Evolutionary conservation across 140 eudicot species (phyloP).

Genomic region (Stevia rebaudiana): DNA sequence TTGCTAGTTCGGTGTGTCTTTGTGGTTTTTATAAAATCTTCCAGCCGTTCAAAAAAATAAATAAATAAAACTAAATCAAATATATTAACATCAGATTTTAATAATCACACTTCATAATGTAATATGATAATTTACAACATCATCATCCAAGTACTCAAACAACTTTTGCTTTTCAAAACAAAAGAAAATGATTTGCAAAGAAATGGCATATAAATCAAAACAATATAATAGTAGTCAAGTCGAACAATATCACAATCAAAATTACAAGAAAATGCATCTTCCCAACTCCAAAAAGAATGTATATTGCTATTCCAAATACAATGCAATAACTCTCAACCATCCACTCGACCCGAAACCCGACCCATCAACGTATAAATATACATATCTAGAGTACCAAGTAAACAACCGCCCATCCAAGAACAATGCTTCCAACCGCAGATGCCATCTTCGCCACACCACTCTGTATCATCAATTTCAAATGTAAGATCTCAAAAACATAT

Average conservation of each 20-base stretch:
- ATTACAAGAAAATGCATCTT: slow-evolving; percentile 35
- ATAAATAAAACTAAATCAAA: too few species aligned
- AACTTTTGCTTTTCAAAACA: neutral
- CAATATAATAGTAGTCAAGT: slow-evolving; percentile 27
- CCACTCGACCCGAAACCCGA: slow-evolving; percentile 5
- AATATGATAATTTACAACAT: too few species aligned
- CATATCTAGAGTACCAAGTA: slow-evolving; percentile 39
- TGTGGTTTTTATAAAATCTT: too few species aligned
- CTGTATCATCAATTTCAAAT: slow-evolving; percentile 37
- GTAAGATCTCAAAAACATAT: neutral
- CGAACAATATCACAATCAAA: slow-evolving; percentile 28
- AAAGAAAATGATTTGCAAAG: neutral
- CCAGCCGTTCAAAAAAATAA: too few species aligned
- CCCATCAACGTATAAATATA: neutral
- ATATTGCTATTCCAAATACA: slow-evolving; percentile 34
- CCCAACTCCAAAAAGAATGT: slow-evolving; percentile 31
- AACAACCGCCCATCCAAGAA: slow-evolving; percentile 45
- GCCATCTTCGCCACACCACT: slow-evolving; percentile 58
- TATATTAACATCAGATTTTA: too few species aligned
- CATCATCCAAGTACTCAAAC: too few species aligned
- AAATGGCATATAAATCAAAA: slow-evolving; percentile 7
- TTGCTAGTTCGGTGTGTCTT: too few species aligned
- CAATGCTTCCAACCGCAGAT: slow-evolving; percentile 41
- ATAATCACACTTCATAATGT: too few species aligned
- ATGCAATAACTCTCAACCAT: slow-evolving; percentile 19